A percentile compares a stretch with the other conserved stretches of the same genome.
These are phyloP conservation scores for Solanum hybrid DNA, from an alignment of 305 asterid species.

Conservation along the genomic window DNA sequence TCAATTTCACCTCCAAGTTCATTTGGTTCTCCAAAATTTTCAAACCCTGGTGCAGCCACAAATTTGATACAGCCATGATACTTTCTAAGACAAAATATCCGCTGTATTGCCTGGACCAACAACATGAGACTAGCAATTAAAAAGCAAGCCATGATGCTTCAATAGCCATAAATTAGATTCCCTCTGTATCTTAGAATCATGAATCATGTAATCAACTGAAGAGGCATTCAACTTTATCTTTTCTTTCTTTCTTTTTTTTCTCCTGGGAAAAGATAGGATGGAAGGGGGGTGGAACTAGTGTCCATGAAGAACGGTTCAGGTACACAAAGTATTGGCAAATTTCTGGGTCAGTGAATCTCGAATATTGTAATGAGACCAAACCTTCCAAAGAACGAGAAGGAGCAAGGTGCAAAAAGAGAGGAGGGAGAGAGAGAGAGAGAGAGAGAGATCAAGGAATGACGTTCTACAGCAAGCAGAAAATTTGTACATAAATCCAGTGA, in stretches of 20 bases:
- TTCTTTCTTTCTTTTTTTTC: not conserved
- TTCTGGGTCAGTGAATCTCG: not conserved
- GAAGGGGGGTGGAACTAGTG: not conserved
- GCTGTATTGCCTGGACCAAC: slow-evolving; percentile 57
- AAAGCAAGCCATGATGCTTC: slow-evolving; percentile 35
- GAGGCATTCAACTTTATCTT: not conserved
- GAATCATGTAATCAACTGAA: not conserved
- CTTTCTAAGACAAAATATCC: slow-evolving; percentile 62
- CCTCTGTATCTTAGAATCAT: not conserved
- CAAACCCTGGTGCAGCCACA: slow-evolving; percentile 46
- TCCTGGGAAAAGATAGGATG: not conserved
- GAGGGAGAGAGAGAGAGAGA: not conserved
- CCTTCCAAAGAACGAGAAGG: not conserved
- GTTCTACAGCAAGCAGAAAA: not conserved
- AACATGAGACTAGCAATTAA: not conserved
- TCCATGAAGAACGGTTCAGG: not conserved
- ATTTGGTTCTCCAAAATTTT: slow-evolving; percentile 63
- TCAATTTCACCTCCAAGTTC: slow-evolving; percentile 26
- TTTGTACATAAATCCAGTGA: not conserved
- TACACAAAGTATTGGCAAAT: not conserved
- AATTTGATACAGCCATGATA: slow-evolving; percentile 60
- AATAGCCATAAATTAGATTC: not conserved
- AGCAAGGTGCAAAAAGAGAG: not conserved
- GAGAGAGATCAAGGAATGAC: not conserved
- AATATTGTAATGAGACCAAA: not conserved